phyloP scores from a whole-genome alignment of 805 yeast species.

The Barnettozyma salicaria region DNA sequence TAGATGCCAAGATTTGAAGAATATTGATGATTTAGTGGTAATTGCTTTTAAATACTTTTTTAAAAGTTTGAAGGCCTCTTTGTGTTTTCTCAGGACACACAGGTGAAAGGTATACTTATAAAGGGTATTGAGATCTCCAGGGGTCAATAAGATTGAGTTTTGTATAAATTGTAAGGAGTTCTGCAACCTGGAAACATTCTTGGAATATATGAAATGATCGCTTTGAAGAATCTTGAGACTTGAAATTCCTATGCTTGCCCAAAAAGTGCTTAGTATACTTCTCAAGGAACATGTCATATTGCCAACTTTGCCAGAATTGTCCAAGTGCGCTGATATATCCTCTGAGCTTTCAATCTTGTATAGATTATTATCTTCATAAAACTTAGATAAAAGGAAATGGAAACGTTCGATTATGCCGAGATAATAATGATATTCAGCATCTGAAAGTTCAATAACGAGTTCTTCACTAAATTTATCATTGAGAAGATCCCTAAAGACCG shows the following conservation, averaged over 20 bases:
- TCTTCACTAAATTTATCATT: slow-evolving; percentile 2
- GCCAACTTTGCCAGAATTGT: neutral
- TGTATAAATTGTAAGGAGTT: slow-evolving; percentile 8
- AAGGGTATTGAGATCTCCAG: slow-evolving; percentile 1
- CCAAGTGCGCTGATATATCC: neutral
- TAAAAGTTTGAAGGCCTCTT: slow-evolving; percentile 39
- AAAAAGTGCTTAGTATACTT: slow-evolving; percentile 6
- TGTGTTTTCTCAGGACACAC: slow-evolving; percentile 38
- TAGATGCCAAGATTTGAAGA: slow-evolving; percentile 61
- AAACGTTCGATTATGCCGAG: slow-evolving; percentile 6
- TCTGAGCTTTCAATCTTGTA: slow-evolving; percentile 5
- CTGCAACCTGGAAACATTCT: neutral
- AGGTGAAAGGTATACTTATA: slow-evolving; percentile 45
- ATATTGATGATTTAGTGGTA: slow-evolving; percentile 33
- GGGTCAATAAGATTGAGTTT: slow-evolving; percentile 17
- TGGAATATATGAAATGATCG: slow-evolving; percentile 10
- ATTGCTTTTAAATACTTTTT: slow-evolving; percentile 38
- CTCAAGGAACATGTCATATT: neutral
- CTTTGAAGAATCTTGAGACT: slow-evolving; percentile 11
- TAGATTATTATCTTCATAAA: slow-evolving; percentile 11
- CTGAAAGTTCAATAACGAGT: slow-evolving; percentile 1
- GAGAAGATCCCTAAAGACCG: slow-evolving; percentile 11
- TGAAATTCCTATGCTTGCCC: slow-evolving; percentile 16
- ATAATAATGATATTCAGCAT: slow-evolving; percentile 15
- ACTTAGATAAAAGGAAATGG: slow-evolving; percentile 10